Percentiles rank a stretch among this genome's conserved stretches.
Conservation (phyloP, 331 rosid genomes). For the Rhamnella rubrinervis region DNA sequence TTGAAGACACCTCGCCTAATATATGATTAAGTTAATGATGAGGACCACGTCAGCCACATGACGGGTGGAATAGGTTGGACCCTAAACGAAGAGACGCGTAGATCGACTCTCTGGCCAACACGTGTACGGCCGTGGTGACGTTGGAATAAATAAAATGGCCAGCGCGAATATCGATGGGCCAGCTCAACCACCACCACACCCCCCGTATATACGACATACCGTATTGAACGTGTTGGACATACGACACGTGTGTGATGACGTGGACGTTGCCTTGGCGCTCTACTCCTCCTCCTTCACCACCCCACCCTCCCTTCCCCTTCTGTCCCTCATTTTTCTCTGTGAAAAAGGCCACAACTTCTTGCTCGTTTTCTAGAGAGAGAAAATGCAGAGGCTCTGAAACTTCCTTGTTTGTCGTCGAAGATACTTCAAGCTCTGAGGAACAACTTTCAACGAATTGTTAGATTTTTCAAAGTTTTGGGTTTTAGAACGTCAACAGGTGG, state of each 20-base stretch:
- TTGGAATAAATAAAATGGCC: slow-evolving; percentile 50
- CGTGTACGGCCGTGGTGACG: slow-evolving; percentile 51
- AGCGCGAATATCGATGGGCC: slow-evolving; percentile 62
- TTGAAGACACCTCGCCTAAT: neutral
- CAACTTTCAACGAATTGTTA: slow-evolving; percentile 2
- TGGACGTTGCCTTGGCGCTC: slow-evolving; percentile 62
- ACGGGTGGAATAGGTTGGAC: slow-evolving; percentile 44
- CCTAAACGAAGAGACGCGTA: slow-evolving; percentile 37
- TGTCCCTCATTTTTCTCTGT: neutral
- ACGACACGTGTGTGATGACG: slow-evolving; percentile 87
- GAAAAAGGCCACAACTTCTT: slow-evolving; percentile 13
- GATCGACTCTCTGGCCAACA: slow-evolving; percentile 36
- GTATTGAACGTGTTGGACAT: slow-evolving; percentile 25
- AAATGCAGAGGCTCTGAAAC: slow-evolving; percentile 34
- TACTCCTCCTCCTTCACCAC: slow-evolving; percentile 25
- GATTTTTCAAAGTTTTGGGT: neutral
- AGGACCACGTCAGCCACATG: slow-evolving; percentile 70
- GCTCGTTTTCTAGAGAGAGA: slow-evolving; percentile 38
- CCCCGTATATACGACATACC: slow-evolving; percentile 53
- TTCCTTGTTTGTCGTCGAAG: slow-evolving; percentile 22
- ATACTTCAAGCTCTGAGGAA: slow-evolving; percentile 30
- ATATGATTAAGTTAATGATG: neutral
- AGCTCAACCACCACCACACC: slow-evolving; percentile 70
- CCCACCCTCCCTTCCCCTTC: slow-evolving; percentile 8
- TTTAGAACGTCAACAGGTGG: slow-evolving; percentile 14